A percentile compares a stretch with the other conserved stretches of the same genome.
Conservation (phyloP, 83 land plant genomes). For the Larix sibirica region DNA sequence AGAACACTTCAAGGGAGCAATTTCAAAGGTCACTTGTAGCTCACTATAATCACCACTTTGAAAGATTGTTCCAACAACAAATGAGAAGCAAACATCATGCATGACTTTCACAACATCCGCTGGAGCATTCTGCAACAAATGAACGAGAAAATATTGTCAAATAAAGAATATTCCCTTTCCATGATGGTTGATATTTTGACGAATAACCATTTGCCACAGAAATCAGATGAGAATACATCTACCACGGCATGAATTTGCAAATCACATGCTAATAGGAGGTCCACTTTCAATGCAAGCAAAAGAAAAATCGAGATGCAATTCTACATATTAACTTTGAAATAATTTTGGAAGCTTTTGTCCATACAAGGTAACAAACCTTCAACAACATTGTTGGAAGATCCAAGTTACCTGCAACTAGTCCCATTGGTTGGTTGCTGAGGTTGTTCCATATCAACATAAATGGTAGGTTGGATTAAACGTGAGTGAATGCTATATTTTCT, state of each 20-base stretch:
- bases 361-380: slow-evolving; percentile 48
- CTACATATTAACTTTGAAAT: background rate
- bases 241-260: background rate
- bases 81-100: slow-evolving; percentile 64
- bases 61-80: slow-evolving; percentile 60
- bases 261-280: background rate
- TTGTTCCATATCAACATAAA: slow-evolving; percentile 36
- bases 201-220: background rate
- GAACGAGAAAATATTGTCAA: background rate
- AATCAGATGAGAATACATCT: background rate
- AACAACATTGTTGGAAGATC: slow-evolving; percentile 86
- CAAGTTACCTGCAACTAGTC: slow-evolving; percentile 86
- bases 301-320: background rate
- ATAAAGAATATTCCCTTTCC: background rate
- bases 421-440: slow-evolving; percentile 72
- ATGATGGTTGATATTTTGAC: background rate
- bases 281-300: background rate
- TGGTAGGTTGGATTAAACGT: background rate
- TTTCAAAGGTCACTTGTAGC: slow-evolving; percentile 61
- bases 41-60: slow-evolving; percentile 89
- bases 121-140: slow-evolving; percentile 71
- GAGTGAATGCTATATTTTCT: background rate
- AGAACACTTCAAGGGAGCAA: too few relatives aligned
- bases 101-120: slow-evolving; percentile 63
- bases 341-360: background rate